Evolutionary conservation across 2,329 filamentous ascomycete species (phyloP), one percentile per base, ranked within the genome.

Genomic region (Epichloe gansuensis): DNA sequence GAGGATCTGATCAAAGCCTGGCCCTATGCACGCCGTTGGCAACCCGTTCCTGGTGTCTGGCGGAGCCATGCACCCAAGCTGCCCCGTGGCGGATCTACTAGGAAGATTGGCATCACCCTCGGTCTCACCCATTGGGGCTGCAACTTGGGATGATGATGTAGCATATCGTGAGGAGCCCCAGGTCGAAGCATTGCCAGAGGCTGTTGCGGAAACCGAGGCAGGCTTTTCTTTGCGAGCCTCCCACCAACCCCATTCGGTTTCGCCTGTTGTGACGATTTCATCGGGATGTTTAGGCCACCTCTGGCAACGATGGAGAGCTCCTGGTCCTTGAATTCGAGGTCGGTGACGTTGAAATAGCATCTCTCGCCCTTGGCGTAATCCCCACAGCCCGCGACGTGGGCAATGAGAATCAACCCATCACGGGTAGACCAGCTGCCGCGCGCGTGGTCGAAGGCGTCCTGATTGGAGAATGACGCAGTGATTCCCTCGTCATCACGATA

Each of bases 311-410:
- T 52, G 2, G 50, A 50, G 1, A 57, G 51, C 0, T 56, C 51
- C 3, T 56, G 38, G 6, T 51, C 46, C 5, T 61, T 48, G 25
- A 58, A 54, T 1, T 55, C 52, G 3, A 65, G 31, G 8, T 48
- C 50, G 5, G 51, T 58, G 39, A 59, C 61, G 17, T 59, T 54
- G 53, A 66, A 66, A 49, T 61, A 67, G 58, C 64, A 66, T 15
- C 65, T 55, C 23, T 67, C 59, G 28, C 59, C 59, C 8, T 56
- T 55, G 11, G 51, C 52, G n/a, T 60, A 59, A 46, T 57, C 60
- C 9, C 61, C 61, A 46, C 64, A 66, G 28, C 62, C 61, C 1
- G 55, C 38, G 5, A 56, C 55, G 35, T 60, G 60, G 13, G 58
- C 59, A 17, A 67, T 59, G 4, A 67, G 57, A 35, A 67, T 45